A percentile compares a stretch with the other conserved stretches of the same genome.
Evolutionary conservation across 345 rosid species (phyloP).

Genomic region (Salix caprea): DNA sequence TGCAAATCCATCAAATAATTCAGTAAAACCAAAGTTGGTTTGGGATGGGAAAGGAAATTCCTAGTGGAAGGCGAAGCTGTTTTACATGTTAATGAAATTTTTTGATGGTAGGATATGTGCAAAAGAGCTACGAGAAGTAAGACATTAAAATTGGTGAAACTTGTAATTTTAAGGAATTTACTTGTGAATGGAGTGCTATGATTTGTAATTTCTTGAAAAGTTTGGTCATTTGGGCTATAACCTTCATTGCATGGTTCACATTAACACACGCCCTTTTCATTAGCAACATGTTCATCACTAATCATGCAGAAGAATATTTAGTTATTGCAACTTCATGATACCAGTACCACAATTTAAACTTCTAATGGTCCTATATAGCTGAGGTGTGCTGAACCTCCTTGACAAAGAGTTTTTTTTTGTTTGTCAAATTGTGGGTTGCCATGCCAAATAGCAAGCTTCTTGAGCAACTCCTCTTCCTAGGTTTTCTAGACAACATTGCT

Average conservation of each 20-base stretch:
- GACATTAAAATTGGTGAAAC: background rate
- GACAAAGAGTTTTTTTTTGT: constrained; percentile 10
- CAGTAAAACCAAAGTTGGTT: background rate
- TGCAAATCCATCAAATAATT: background rate
- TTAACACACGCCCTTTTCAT: background rate
- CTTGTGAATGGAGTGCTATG: background rate
- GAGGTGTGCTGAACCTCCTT: constrained; percentile 20
- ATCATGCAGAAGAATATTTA: background rate
- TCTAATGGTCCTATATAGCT: constrained; percentile 30
- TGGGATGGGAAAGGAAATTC: background rate
- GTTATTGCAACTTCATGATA: background rate
- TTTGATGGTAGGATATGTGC: background rate
- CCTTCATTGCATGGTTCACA: background rate
- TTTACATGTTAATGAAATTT: background rate
- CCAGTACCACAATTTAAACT: constrained; percentile 12
- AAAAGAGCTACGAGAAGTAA: background rate
- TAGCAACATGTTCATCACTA: background rate
- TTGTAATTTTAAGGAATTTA: background rate
- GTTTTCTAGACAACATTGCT: constrained; percentile 18
- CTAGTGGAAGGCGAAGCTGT: background rate
- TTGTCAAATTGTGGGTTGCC: constrained; percentile 28
- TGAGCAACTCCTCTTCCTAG: constrained; percentile 20
- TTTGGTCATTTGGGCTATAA: background rate
- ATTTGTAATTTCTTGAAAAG: background rate
- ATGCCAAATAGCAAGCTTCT: constrained; percentile 27